Evolutionary conservation across 2,329 filamentous ascomycete species (phyloP).

Genomic region (Huntiella savannae): DNA sequence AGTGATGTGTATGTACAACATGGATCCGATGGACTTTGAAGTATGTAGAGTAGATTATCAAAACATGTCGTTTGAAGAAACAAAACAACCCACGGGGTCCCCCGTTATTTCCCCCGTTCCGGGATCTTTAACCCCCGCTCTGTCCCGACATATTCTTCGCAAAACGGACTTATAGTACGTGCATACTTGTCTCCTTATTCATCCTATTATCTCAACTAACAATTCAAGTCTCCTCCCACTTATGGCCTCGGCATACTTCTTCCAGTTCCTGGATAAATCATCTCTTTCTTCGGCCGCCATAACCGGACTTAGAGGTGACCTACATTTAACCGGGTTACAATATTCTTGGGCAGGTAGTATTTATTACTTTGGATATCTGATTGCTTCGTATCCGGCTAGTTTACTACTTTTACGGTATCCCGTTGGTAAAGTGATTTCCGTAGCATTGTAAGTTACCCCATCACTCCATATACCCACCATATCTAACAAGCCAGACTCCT

Average conservation of each 20-base stretch:
- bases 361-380: conserved; percentile 33
- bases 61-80: too few species aligned
- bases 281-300: conserved; percentile 32
- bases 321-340: conserved; percentile 27
- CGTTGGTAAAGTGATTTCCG: conserved; percentile 16
- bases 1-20: too few species aligned
- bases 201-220: too few species aligned
- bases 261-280: conserved; percentile 43
- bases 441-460: neutral
- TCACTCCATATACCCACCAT: neutral
- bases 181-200: too few species aligned
- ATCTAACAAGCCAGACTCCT: conserved; percentile 1
- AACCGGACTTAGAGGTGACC: conserved; percentile 28
- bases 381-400: conserved; percentile 16
- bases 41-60: too few species aligned
- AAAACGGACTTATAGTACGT: too few species aligned
- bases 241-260: conserved; percentile 33
- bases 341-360: conserved; percentile 32
- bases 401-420: conserved; percentile 15
- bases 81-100: too few species aligned
- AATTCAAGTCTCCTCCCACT: conserved; percentile 28
- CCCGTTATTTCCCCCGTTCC: too few species aligned
- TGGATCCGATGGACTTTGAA: too few species aligned
- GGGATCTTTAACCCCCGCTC: too few species aligned
- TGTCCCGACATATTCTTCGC: too few species aligned